Conservation (phyloP, 73 alveolate species). For the Paramecium bursaria region DNA sequence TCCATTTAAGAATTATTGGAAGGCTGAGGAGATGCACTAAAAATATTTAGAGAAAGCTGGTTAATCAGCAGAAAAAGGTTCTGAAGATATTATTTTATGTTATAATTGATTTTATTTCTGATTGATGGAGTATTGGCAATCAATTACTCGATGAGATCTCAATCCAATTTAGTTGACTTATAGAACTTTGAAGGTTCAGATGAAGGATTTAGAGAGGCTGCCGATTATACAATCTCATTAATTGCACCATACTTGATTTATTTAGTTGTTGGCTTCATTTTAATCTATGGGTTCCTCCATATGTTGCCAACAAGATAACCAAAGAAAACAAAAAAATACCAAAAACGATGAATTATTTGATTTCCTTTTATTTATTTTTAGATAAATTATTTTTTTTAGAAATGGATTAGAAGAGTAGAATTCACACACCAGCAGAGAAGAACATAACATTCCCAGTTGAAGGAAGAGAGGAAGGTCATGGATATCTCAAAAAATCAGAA, state of each 20-base stretch:
- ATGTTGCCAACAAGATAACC: constrained; percentile 47
- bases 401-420: too few species aligned
- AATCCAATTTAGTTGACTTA: constrained; percentile 40
- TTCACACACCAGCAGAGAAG: constrained; percentile 30
- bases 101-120: constrained; percentile 26
- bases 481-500: neutral
- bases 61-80: constrained; percentile 13
- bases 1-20: constrained; percentile 19
- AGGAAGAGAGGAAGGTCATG: constrained; percentile 57
- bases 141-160: constrained; percentile 27
- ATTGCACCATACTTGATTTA: neutral
- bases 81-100: constrained; percentile 49
- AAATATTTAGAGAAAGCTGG: constrained; percentile 54
- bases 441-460: constrained; percentile 16
- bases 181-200: neutral
- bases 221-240: constrained; percentile 8
- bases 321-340: too few species aligned
- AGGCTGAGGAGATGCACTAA: constrained; percentile 58
- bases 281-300: neutral
- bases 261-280: constrained; percentile 4
- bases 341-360: too few species aligned
- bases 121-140: neutral
- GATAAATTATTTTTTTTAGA: too few species aligned
- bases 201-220: constrained; percentile 61
- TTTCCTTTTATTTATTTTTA: too few species aligned